Evolutionary conservation across 768 basidiomycete genomes (phyloP), one percentile per base, ranked within the genome.

Genomic region (Cystofilobasidium bisporidii): DNA sequence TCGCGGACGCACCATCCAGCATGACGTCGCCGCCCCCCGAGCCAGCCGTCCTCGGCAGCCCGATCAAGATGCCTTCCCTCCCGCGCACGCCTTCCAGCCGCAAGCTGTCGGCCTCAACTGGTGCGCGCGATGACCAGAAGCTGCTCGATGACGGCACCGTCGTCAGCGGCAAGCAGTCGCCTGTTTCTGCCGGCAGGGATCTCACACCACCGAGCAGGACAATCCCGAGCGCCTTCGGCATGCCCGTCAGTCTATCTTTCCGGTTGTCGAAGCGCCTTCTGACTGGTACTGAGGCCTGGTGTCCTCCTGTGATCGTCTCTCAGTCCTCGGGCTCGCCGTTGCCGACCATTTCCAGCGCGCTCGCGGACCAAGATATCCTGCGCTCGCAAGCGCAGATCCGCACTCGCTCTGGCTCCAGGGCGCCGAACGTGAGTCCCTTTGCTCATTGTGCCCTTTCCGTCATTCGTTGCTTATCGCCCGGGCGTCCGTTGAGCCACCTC

Each of bases 121-220:
- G 38, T 22, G 53, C 53, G 18, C 15, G 38, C 3, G 24, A 55
- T 33, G n/a, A 41, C 18, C 24, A 41, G 12, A 8, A 8, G 55
- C 24, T 64, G 11, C 36, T 57, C 17, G 53, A 40, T 26, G 41
- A 40, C 18, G 63, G 38, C 24, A 64, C 53, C 14, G 50, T 55
- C 24, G 63, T 64, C 12, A 64, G 63, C 24, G 38, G n/a, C n/a
- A n/a, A 28, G 48, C 24, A 38, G 32, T 24, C 47, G 8, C 47
- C 30, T n/a, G n/a, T n/a, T n/a, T 14, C 50, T 9, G 22, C 14
- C 14, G 53, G 40, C n/a, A 5, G 38, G 40, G 50, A 30, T 9
- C 9, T 12, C 50, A 40, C 26, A 5, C 17, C 18, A 30, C 3
- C 28, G 4, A 28, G n/a, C 14, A 12, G 47, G 22, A n/a, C 28